Conservation (phyloP, 768 basidiomycete genomes). For the Rhizopogon roseolus region DNA sequence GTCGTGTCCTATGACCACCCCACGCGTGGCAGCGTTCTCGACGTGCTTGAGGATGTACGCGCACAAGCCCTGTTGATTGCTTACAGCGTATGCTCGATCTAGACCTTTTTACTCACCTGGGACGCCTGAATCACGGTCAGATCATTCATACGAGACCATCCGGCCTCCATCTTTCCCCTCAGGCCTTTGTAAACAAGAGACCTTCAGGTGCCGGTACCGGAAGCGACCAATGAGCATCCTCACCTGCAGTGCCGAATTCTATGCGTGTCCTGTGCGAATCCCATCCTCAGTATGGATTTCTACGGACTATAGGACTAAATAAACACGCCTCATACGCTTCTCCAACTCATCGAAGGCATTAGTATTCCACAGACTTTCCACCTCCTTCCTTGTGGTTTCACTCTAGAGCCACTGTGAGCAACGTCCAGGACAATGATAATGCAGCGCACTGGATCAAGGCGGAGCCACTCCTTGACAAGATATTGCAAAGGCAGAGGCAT, state of each 20-base stretch:
- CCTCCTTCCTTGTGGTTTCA: conserved; percentile 31
- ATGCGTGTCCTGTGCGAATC: conserved; percentile 52
- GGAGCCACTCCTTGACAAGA: conserved; percentile 49
- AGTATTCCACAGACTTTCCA: conserved; percentile 28
- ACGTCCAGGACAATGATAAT: neutral
- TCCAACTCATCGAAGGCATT: conserved; percentile 30
- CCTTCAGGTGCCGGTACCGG: neutral
- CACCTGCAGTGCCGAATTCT: conserved; percentile 86
- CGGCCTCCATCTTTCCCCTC: conserved; percentile 81
- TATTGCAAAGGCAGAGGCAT: conserved; percentile 27
- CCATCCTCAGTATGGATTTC: neutral
- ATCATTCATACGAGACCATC: conserved; percentile 91
- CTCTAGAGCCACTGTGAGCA: conserved; percentile 23
- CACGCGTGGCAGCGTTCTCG: conserved; percentile 46
- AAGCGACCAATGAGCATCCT: conserved; percentile 3
- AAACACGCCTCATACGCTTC: conserved; percentile 35
- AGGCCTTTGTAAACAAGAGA: conserved; percentile 42
- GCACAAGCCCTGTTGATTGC: conserved; percentile 57
- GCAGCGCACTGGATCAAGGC: conserved; percentile 38
- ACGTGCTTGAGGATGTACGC: conserved; percentile 61
- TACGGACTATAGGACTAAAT: neutral
- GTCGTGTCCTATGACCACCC: conserved; percentile 83
- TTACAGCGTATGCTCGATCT: neutral
- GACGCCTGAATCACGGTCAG: conserved; percentile 78
- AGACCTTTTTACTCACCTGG: conserved; percentile 43